A percentile compares a stretch with the other conserved stretches of the same genome.
phyloP scores from a whole-genome alignment of 768 basidiomycete genomes.

The Termitomyces sp. region DNA sequence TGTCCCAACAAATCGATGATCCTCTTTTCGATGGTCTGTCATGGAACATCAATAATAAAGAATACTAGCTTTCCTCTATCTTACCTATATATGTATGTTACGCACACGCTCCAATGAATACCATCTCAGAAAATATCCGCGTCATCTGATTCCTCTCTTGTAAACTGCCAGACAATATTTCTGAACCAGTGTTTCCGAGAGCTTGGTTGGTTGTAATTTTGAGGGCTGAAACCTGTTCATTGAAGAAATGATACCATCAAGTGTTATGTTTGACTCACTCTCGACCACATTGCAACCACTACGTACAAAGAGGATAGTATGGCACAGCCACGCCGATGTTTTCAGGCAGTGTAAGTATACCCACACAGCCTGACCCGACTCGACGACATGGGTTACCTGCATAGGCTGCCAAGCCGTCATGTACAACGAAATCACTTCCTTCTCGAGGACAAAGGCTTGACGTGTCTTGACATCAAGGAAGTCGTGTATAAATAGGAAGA shows the following conservation, averaged over 20 bases:
- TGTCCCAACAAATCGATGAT: slow-evolving; percentile 5
- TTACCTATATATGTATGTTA: slow-evolving; percentile 16
- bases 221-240: not conserved
- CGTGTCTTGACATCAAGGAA: not conserved
- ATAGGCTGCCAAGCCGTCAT: not conserved
- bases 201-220: no score
- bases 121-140: not conserved
- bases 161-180: not conserved
- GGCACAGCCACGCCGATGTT: slow-evolving; percentile 9
- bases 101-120: not conserved
- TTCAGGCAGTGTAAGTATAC: not conserved
- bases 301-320: no score
- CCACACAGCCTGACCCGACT: not conserved
- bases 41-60: not conserved
- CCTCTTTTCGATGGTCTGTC: not conserved
- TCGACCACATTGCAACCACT: no score
- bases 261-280: no score
- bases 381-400: not conserved
- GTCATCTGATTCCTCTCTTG: not conserved
- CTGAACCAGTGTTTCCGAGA: no score
- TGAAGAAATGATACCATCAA: slow-evolving; percentile 6
- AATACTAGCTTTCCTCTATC: slow-evolving; percentile 11
- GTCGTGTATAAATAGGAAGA: not conserved
- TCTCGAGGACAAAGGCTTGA: not conserved
- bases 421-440: not conserved